Conservation (phyloP, 257 asterid species). For the Penstemon newberryi region DNA sequence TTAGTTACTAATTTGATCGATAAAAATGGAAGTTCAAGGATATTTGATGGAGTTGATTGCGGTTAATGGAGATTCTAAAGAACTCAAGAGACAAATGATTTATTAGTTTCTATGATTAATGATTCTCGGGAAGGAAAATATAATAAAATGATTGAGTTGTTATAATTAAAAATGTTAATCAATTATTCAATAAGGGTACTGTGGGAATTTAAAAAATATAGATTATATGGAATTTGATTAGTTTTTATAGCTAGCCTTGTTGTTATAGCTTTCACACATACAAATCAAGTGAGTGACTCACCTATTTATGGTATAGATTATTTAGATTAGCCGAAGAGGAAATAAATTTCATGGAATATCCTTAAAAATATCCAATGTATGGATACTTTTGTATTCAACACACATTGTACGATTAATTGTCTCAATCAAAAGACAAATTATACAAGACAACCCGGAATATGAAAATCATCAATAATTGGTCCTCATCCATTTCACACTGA, state of each 20-base stretch:
- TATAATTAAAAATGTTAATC: too few relatives aligned
- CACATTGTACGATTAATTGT: constrained; percentile 2
- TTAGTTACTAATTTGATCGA: too few relatives aligned
- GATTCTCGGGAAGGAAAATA: too few relatives aligned
- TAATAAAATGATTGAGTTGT: too few relatives aligned
- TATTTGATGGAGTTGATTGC: too few relatives aligned
- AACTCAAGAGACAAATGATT: too few relatives aligned
- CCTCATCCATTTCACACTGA: constrained; percentile 27
- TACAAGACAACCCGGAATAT: neutral
- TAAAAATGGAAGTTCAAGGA: too few relatives aligned
- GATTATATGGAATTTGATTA: too few relatives aligned
- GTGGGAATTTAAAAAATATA: too few relatives aligned
- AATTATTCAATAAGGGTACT: too few relatives aligned
- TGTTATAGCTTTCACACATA: constrained; percentile 21
- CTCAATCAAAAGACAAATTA: constrained; percentile 18
- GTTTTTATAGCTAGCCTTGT: neutral
- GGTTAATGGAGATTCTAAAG: too few relatives aligned
- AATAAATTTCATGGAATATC: constrained; percentile 23
- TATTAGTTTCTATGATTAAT: too few relatives aligned
- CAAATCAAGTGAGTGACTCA: neutral
- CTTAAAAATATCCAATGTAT: constrained; percentile 22
- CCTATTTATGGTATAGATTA: neutral
- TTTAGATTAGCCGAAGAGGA: neutral
- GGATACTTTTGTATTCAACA: neutral
- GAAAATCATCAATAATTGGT: constrained; percentile 5